Evolutionary conservation across 352 stramenopile species (phyloP).

Genomic region (Ochromonadaceae sp.): DNA sequence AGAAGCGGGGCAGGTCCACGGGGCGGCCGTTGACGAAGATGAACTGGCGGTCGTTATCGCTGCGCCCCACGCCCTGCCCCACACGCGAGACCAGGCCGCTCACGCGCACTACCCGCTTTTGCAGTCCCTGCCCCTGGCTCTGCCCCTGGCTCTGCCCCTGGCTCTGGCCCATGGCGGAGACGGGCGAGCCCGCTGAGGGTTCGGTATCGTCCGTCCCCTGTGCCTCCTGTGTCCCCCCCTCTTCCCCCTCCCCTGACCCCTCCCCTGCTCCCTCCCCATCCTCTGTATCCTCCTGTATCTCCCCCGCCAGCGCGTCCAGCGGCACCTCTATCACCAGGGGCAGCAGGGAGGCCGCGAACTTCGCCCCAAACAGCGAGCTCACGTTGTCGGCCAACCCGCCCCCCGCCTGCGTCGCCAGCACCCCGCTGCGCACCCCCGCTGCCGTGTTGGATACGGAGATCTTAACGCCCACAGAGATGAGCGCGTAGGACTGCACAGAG

Average conservation of each 20-base stretch:
- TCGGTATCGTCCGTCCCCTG: neutral
- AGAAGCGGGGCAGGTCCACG: conserved; percentile 75
- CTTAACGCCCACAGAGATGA: conserved; percentile 33
- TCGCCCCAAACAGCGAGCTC: conserved; percentile 67
- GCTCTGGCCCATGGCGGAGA: neutral
- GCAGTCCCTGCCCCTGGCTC: conserved; percentile 21
- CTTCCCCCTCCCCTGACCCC: neutral
- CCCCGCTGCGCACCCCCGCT: conserved; percentile 35
- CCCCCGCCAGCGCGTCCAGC: conserved; percentile 16
- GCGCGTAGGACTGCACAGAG: conserved; percentile 65
- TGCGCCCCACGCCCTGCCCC: conserved; percentile 28
- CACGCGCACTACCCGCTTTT: too few species aligned
- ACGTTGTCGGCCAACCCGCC: conserved; percentile 49
- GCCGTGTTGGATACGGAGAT: conserved; percentile 33
- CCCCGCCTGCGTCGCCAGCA: conserved; percentile 50
- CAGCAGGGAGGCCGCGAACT: conserved; percentile 62
- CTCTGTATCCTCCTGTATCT: conserved; percentile 22
- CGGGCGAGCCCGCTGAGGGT: neutral
- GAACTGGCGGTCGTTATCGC: conserved; percentile 77
- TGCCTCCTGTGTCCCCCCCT: neutral
- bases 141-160: neutral
- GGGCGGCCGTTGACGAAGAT: conserved; percentile 88
- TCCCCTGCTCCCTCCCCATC: conserved; percentile 15
- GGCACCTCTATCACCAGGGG: conserved; percentile 51
- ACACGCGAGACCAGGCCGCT: conserved; percentile 51